Base-by-base conservation (phyloP, 192 early-diverging fungal species). In the Spizellomyces punctatus region DNA sequence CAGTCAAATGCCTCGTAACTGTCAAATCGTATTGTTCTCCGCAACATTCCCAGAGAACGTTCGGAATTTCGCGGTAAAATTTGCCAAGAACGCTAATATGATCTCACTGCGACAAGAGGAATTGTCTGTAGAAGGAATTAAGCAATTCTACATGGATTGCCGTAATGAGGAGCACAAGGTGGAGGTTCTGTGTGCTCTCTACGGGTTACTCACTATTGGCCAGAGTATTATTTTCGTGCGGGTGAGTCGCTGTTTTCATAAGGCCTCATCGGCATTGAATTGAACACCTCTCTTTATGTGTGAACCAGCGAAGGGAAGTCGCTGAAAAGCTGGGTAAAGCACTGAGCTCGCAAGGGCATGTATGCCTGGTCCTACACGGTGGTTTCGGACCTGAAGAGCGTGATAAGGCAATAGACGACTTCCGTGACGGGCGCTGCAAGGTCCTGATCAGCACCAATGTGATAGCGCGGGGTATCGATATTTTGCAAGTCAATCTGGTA, bases 131-230 rank as follows among this genome's bases (percentile, higher is more conserved):
- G 91, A 95, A 36, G 91, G 88, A 6, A 98, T 99, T 79, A 93
- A 93, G 68, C 97, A 99, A 83, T 94, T 95, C 70, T 99, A 96
- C 78, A 93, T 99, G 90, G 92, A 96, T 80, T 98, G 96, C 79
- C 85, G 80, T 57, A 77, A 79, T 66, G 87, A 85, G 54, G 72
- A 87, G n/a, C 89, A 94, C 78, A 98, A 98, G 78, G 72, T 66
- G 6, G 79, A 86, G 58, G 82, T 82, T 44, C 66, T 88, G 21
- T 74, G 70, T 50, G 75, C 76, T 36, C 78, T 88, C 44, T 88
- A 88, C 71, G 86, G 84, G 0, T 77, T 99, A 64, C 79, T 98
- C 75, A 95, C 95, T 0, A 91, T 98, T 17, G 91, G 94, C 41
- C 97, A 99, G 82, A 95, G 92, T 75, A 98, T 99, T 52, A 95